Evolutionary conservation across 2,329 filamentous ascomycete species (phyloP).

Genomic region (Xylariaceae sp.): DNA sequence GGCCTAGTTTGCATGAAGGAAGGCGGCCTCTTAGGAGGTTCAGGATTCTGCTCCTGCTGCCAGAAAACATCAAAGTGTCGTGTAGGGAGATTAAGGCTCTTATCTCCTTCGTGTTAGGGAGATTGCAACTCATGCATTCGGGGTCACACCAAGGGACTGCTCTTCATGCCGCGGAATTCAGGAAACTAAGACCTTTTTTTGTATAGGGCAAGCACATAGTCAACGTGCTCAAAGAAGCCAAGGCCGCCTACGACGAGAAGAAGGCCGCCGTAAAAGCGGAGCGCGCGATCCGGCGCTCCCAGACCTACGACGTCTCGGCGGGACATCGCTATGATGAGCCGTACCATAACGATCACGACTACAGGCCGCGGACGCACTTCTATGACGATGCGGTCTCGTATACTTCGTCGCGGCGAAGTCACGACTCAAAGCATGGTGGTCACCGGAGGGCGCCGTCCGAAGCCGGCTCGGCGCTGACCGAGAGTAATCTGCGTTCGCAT

Average conservation of each 20-base stretch:
- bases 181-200: not conserved
- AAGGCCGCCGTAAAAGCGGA: slow-evolving; percentile 76
- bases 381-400: slow-evolving; percentile 35
- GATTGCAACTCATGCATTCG: not conserved
- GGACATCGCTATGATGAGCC: slow-evolving; percentile 24
- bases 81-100: too few species aligned
- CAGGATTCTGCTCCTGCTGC: slow-evolving; percentile 9
- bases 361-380: slow-evolving; percentile 17
- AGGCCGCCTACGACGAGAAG: slow-evolving; percentile 78
- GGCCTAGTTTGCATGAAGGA: not conserved
- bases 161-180: not conserved
- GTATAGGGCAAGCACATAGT: slow-evolving; percentile 80
- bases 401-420: slow-evolving; percentile 41
- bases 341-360: slow-evolving; percentile 23
- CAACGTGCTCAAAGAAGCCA: slow-evolving; percentile 87
- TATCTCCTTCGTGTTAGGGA: not conserved
- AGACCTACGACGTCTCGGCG: slow-evolving; percentile 45
- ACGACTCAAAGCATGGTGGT: slow-evolving; percentile 34
- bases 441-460: slow-evolving; percentile 32
- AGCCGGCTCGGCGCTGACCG: slow-evolving; percentile 43
- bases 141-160: slow-evolving; percentile 3
- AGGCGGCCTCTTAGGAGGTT: not conserved
- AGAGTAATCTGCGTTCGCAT: slow-evolving; percentile 47
- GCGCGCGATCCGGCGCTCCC: slow-evolving; percentile 52
- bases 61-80: not conserved